Base-by-base conservation (phyloP, 441 rosid species). In the Hura crepitans region DNA sequence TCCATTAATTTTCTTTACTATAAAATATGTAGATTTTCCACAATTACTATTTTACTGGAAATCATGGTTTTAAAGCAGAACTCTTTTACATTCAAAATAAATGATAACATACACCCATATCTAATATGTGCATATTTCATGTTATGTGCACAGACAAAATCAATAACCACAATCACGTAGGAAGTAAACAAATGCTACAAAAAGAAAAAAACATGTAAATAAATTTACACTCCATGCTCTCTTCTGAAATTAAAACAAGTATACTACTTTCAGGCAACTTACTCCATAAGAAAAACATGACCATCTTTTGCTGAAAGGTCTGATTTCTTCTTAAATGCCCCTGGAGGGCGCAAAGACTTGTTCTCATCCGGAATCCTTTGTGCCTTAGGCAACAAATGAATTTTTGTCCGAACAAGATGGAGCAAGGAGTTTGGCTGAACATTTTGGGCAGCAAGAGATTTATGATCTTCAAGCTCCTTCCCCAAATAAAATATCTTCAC, bases 291-390 rank as follows among this genome's bases (percentile, higher is more conserved):
- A 82, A 96, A 84, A 62, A 93, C 86, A 63, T 93, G 99, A 62
- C 99, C 98, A 83, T 96, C 99, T 87, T 88, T 93, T 67, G 85
- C 87, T 72, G 96, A 96, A 53, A 96, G 96, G 79, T 96, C 99
- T 51, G 98, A 88, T 84, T 93, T 96, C 92, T 90, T 96, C 92
- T 96, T 96, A 85, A 93, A 96, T 51, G 99, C 99, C 59, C 98
- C 98, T 5, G 98, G 99, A 75, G 99, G 99, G 66, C 96, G 84
- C 80, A 91, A 78, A 63, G 97, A 85, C 81, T 88, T 96, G 74
- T 89, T 93, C 79, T 93, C 97, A 22, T 97, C 89, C 2, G 97
- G 98, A 74, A 93, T 85, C 84, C 82, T 91, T 74, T 91, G 98
- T 39, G 98, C 97, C 85, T 79, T 84, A 25, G 98, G 94, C 87